A percentile compares a stretch with the other conserved stretches of the same genome.
Evolutionary conservation across 2,329 filamentous ascomycete species (phyloP).

Genomic region (Curvularia hawaiiensis): DNA sequence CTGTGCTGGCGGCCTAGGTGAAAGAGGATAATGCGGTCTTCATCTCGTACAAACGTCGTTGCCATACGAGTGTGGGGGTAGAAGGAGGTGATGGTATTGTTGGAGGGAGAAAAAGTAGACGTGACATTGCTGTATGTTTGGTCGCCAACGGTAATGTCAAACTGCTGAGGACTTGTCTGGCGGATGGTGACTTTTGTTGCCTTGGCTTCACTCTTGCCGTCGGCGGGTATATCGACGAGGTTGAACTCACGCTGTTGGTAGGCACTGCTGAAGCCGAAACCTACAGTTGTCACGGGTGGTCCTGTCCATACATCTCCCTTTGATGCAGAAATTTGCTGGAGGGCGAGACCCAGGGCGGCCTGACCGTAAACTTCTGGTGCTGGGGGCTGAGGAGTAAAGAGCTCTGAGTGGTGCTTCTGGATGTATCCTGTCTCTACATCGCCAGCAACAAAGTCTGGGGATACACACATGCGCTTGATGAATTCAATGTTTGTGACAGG

Average conservation of each 20-base stretch:
- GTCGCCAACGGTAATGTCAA: conserved; percentile 56
- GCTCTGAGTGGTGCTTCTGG: conserved; percentile 78
- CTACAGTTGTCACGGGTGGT: conserved; percentile 48
- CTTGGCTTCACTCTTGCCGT: conserved; percentile 47
- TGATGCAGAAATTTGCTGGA: conserved; percentile 47
- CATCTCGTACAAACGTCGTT: conserved; percentile 73
- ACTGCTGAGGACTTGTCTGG: conserved; percentile 57
- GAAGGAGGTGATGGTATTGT: conserved; percentile 68
- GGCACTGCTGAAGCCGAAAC: conserved; percentile 59
- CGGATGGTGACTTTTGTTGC: conserved; percentile 56
- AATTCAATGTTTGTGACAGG: conserved; percentile 97
- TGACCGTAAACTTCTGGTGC: conserved; percentile 81
- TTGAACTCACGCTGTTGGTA: conserved; percentile 68
- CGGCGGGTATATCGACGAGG: conserved; percentile 55
- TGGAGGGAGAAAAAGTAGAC: conserved; percentile 52
- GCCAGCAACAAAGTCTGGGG: conserved; percentile 80
- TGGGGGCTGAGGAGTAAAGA: conserved; percentile 70
- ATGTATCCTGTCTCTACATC: conserved; percentile 97
- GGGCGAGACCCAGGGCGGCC: conserved; percentile 77
- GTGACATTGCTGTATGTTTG: conserved; percentile 52
- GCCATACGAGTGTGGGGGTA: conserved; percentile 81
- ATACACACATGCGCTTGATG: conserved; percentile 83
- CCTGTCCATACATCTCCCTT: conserved; percentile 50
- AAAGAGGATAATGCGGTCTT: conserved; percentile 75
- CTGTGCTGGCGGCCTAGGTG: conserved; percentile 66